Conservation (phyloP, 2,329 filamentous ascomycete genomes). For the Penicillium sp. region DNA sequence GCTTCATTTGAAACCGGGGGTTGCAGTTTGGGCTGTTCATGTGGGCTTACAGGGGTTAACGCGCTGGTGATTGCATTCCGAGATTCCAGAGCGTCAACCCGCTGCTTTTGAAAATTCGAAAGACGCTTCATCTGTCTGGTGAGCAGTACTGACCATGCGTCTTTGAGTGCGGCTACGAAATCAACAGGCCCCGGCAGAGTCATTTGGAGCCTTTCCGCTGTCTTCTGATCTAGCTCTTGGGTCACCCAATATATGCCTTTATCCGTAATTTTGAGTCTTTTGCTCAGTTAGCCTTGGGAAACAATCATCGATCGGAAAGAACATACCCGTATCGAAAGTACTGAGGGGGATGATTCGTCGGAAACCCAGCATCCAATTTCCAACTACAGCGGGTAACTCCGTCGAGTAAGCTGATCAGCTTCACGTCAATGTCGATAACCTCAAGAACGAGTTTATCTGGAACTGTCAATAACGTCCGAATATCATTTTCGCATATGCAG, state of each 20-base stretch:
- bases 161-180: too few species aligned
- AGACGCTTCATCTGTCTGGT: slow-evolving; percentile 27
- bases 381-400: too few species aligned
- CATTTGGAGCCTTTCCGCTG: too few species aligned
- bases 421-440: too few species aligned
- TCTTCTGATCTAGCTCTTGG: slow-evolving; percentile 26
- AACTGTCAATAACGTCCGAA: slow-evolving; percentile 12
- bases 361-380: too few species aligned
- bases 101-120: slow-evolving; percentile 13
- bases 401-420: too few species aligned
- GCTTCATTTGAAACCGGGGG: slow-evolving; percentile 12
- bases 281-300: slow-evolving; percentile 14
- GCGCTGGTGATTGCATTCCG: too few species aligned
- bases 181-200: too few species aligned
- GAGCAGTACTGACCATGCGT: slow-evolving; percentile 31
- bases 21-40: slow-evolving; percentile 16
- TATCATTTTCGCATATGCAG: not conserved
- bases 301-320: not conserved
- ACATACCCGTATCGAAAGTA: slow-evolving; percentile 57
- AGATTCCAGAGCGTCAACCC: slow-evolving; percentile 12
- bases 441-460: slow-evolving; percentile 46
- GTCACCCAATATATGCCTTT: slow-evolving; percentile 26
- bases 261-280: slow-evolving; percentile 28
- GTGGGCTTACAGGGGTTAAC: slow-evolving; percentile 17
- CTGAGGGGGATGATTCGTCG: too few species aligned